Evolutionary conservation across 1,284 basidiomycete species (phyloP), one percentile per base, ranked within the genome.

Genomic region (Apiotrichum siamense): DNA sequence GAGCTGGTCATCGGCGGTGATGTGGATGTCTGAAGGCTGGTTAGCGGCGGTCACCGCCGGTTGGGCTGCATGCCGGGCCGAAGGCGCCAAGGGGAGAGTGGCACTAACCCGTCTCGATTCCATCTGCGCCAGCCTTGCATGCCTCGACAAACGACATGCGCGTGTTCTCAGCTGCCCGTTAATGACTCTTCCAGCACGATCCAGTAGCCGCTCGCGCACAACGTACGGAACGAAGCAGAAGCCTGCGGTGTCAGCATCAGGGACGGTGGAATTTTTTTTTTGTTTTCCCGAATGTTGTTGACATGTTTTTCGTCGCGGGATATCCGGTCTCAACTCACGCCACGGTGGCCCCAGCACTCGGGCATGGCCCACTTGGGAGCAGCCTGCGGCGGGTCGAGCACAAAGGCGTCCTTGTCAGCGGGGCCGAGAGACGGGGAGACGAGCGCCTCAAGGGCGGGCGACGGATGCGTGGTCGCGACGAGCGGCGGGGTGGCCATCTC

Each of bases 261-360:
- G n/a, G 17, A 40, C n/a, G 24, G n/a, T n/a, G n/a, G n/a, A n/a
- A n/a, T n/a, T n/a, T n/a, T n/a, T n/a, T n/a, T n/a, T n/a, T n/a
- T n/a, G n/a, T n/a, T n/a, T n/a, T n/a, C n/a, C n/a, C n/a, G n/a
- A n/a, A n/a, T n/a, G n/a, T n/a, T n/a, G n/a, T n/a, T n/a, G n/a
- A n/a, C n/a, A n/a, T n/a, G n/a, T n/a, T n/a, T n/a, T n/a, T n/a
- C n/a, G n/a, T n/a, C n/a, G n/a, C n/a, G n/a, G n/a, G n/a, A n/a
- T n/a, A 42, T 15, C 29, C 9, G n/a, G 2, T 40, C 35, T 27
- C 23, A 21, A 83, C 87, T 71, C 74, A 92, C 91, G 51, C 91
- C 91, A 56, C 91, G 85, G 72, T 96, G 91, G 57, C 91, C 91
- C 90, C 90, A 94, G 72, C 91, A 93, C 63, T 90, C 87, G 78